Conservation (phyloP, 768 basidiomycete genomes). For the Filobasidium floriforme region DNA sequence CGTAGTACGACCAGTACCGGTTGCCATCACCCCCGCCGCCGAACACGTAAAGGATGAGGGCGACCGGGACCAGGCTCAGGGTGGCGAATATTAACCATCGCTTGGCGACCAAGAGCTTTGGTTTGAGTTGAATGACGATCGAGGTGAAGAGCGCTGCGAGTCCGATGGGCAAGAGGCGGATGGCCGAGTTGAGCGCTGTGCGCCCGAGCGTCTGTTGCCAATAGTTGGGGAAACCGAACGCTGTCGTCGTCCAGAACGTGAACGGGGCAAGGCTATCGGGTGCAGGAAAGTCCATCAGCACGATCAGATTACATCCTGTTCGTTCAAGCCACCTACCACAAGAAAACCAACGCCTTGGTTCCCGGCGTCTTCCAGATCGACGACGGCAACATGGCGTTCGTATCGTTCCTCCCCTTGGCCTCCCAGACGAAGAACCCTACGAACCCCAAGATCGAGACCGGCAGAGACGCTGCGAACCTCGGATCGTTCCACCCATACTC, state of each 20-base stretch:
- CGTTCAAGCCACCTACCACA: not conserved
- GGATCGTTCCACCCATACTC: slow-evolving; percentile 30
- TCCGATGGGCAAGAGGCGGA: slow-evolving; percentile 9
- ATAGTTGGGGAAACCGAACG: slow-evolving; percentile 7
- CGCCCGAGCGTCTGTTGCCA: slow-evolving; percentile 12
- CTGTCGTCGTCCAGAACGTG: slow-evolving; percentile 10
- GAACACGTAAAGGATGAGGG: slow-evolving; percentile 29
- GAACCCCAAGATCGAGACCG: slow-evolving; percentile 28
- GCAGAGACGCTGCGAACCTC: slow-evolving; percentile 31
- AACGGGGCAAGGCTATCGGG: slow-evolving; percentile 6
- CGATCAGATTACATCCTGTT: not conserved
- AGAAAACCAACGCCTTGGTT: slow-evolving; percentile 5
- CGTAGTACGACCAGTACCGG: slow-evolving; percentile 4
- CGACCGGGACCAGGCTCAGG: slow-evolving; percentile 29
- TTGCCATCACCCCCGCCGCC: slow-evolving; percentile 1
- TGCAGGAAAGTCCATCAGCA: not conserved
- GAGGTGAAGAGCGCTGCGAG: slow-evolving; percentile 4
- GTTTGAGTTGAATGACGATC: slow-evolving; percentile 12
- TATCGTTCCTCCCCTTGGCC: slow-evolving; percentile 3
- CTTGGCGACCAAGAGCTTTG: not conserved
- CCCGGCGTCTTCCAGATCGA: slow-evolving; percentile 7
- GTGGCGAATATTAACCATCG: slow-evolving; percentile 12
- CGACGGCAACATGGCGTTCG: slow-evolving; percentile 8
- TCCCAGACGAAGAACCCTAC: slow-evolving; percentile 33
- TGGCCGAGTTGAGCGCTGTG: slow-evolving; percentile 2